Conservation (phyloP, 78 protist genomes). For the Pigoraptor vietnamica region DNA sequence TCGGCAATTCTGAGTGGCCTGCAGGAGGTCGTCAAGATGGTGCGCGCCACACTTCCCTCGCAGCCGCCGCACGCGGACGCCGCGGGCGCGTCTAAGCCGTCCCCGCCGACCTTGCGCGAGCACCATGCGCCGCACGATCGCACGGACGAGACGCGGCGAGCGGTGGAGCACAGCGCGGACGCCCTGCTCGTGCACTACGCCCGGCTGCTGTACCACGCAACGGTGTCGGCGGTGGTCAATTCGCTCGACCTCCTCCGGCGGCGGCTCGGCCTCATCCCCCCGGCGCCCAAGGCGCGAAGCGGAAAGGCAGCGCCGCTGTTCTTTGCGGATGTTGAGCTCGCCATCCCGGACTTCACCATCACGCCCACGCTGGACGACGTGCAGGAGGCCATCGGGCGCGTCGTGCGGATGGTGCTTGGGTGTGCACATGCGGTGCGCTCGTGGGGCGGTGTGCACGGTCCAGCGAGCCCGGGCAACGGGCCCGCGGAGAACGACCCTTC, state of each 20-base stretch:
- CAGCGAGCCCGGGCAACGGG: neutral
- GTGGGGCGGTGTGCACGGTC: slow-evolving; percentile 20
- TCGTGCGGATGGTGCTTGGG: slow-evolving; percentile 27
- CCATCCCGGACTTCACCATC: slow-evolving; percentile 35
- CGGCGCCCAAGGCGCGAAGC: neutral
- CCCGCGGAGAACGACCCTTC: too few relatives aligned
- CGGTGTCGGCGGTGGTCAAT: neutral
- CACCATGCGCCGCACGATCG: too few relatives aligned
- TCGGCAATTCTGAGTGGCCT: neutral
- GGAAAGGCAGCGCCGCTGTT: slow-evolving; percentile 34
- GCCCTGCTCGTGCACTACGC: neutral
- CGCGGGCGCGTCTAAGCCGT: neutral
- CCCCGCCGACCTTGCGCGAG: too few relatives aligned
- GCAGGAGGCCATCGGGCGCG: slow-evolving; percentile 39
- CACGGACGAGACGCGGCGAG: neutral
- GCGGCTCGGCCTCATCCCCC: neutral
- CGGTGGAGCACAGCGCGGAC: neutral
- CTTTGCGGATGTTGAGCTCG: slow-evolving; percentile 47
- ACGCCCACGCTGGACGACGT: slow-evolving; percentile 50
- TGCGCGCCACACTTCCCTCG: neutral
- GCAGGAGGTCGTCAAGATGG: neutral
- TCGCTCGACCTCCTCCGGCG: neutral
- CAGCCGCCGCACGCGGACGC: neutral
- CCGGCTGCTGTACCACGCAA: neutral
- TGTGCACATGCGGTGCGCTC: slow-evolving; percentile 8